phyloP scores from a whole-genome alignment of 345 rosid genomes.

The Linum tenue region DNA sequence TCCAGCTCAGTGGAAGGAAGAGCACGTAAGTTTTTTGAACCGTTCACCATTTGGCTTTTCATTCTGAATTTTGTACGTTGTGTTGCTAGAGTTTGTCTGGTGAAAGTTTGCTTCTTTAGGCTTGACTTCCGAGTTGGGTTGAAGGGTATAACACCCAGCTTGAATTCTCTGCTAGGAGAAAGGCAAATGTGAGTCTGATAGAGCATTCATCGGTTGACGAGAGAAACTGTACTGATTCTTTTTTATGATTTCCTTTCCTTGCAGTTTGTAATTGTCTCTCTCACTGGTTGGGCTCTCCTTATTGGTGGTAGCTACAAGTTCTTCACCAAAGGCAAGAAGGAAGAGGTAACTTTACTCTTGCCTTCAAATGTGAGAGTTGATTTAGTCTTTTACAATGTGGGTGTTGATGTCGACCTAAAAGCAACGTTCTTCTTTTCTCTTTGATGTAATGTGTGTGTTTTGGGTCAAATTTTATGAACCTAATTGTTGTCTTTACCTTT shows the following conservation, averaged over 20 bases:
- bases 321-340: constrained; percentile 26
- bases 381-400: neutral
- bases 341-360: constrained; percentile 17
- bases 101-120: neutral
- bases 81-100: neutral
- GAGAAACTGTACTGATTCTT: constrained; percentile 4
- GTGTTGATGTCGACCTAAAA: too few relatives aligned
- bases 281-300: constrained; percentile 29
- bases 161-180: too few relatives aligned
- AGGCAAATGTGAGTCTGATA: too few relatives aligned
- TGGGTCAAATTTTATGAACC: too few relatives aligned
- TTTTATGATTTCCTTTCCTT: constrained; percentile 4
- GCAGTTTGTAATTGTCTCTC: constrained; percentile 32
- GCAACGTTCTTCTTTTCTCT: too few relatives aligned
- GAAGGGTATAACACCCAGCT: neutral
- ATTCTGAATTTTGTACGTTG: neutral
- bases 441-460: too few relatives aligned
- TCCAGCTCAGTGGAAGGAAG: constrained; percentile 39
- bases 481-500: too few relatives aligned
- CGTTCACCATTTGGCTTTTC: neutral
- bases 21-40: constrained; percentile 26
- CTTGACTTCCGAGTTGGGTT: too few relatives aligned
- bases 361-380: neutral
- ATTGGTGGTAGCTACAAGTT: constrained; percentile 27
- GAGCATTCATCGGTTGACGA: too few relatives aligned